A percentile compares a stretch with the other conserved stretches of the same genome.
phyloP scores from a whole-genome alignment of 208 protist species.

The Acanthamoeba healyi region DNA sequence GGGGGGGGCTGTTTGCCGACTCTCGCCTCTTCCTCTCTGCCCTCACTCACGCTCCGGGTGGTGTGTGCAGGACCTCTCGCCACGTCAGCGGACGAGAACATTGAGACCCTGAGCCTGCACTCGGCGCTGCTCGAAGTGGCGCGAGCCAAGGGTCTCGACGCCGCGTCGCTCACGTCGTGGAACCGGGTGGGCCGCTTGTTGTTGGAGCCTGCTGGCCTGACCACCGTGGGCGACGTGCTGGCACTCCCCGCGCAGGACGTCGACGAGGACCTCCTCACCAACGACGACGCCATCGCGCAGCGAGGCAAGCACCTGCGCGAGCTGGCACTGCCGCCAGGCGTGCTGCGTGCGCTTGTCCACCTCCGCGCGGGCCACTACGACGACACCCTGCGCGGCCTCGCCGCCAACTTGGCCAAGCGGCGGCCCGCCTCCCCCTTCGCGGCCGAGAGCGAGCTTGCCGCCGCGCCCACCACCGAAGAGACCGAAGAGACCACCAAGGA shows the following conservation, averaged over 20 bases:
- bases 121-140: slow-evolving; percentile 9
- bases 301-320: slow-evolving; percentile 49
- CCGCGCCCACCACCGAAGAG: background rate
- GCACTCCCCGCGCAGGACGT: slow-evolving; percentile 24
- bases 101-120: background rate
- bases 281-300: background rate
- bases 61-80: background rate
- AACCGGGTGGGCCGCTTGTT: background rate
- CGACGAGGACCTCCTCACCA: slow-evolving; percentile 10
- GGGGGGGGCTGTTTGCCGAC: too few species aligned
- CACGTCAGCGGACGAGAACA: background rate
- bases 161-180: background rate
- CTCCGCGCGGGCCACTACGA: background rate
- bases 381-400: background rate
- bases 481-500: background rate
- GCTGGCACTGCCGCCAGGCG: background rate
- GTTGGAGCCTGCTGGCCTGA: slow-evolving; percentile 11
- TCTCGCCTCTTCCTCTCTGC: too few species aligned
- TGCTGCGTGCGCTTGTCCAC: background rate
- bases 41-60: too few species aligned
- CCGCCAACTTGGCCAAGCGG: background rate
- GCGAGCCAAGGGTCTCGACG: background rate
- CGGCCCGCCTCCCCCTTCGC: background rate
- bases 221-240: background rate
- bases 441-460: background rate